Evolutionary conservation across 306 rosid species (phyloP), one percentile per base, ranked within the genome.

Genomic region (Corylus avellana): DNA sequence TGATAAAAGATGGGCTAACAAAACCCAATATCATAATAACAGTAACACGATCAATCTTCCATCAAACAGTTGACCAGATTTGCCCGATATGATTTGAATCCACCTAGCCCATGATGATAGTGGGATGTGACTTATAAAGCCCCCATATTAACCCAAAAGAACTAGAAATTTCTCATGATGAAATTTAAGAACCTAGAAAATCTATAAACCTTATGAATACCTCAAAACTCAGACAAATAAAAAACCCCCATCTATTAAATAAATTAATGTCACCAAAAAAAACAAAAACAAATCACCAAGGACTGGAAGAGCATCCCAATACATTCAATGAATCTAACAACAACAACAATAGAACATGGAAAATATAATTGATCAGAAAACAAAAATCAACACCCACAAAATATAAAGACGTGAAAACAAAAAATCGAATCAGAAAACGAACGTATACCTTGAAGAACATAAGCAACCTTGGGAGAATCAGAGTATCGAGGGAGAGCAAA

Each of bases 401-500:
- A 47, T 10, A 8, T 44, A 54, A 44, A 61, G 29, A 35, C 5
- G 1, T 8, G 29, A 62, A 48, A 70, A 50, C 13, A 27, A 0
- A n/a, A 54, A 46, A 53, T 11, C 44, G 16, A 71, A 58, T 49
- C 20, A 39, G 64, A 56, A 1, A 6, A 42, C 13, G 2, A 20
- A 5, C 18, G 16, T 42, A 4, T 78, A 93, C 98, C 98, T 86
- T 90, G 98, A 18, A 93, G 92, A 64, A 91, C 90, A 64, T 91
- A 91, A 0, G 97, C 98, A 29, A 93, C 97, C 74, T 84, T 86
- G 55, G 97, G 72, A 68, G 94, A 93, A 74, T 93, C 98, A 57
- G 91, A 91, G 70, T 90, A 93, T 12, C 84, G 80, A 57, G 97
- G 97, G 57, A 90, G 86, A 11, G 97, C 92, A 49, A 93, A 88